Evolutionary conservation across 2,329 filamentous ascomycete species (phyloP).

Genomic region (Aspergillus neoniger): DNA sequence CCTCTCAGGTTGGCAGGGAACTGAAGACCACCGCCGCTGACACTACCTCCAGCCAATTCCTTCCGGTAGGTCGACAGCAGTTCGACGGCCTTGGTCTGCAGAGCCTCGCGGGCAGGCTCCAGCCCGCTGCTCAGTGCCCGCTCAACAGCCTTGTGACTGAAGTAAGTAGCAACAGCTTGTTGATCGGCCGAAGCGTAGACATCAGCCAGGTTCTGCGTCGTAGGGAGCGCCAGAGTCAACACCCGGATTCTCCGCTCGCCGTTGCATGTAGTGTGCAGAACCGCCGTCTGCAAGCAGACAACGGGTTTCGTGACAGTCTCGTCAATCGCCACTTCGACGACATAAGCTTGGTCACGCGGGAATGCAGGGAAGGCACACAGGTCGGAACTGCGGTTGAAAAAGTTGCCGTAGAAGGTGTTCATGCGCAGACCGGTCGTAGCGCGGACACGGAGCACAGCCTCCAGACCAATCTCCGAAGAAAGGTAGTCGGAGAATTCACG

Average conservation of each 20-base stretch:
- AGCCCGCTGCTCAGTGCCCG: slow-evolving; percentile 80
- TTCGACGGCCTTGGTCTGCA: slow-evolving; percentile 90
- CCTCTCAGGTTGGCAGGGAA: slow-evolving; percentile 91
- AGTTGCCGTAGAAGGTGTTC: slow-evolving; percentile 98
- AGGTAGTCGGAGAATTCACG: slow-evolving; percentile 95
- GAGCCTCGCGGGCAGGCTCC: slow-evolving; percentile 84
- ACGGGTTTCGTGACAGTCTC: slow-evolving; percentile 90
- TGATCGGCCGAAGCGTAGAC: slow-evolving; percentile 95
- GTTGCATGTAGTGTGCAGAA: slow-evolving; percentile 96
- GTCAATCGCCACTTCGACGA: slow-evolving; percentile 97
- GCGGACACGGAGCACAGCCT: slow-evolving; percentile 92
- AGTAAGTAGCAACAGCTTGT: slow-evolving; percentile 88
- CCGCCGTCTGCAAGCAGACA: slow-evolving; percentile 89
- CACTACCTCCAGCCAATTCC: slow-evolving; percentile 91
- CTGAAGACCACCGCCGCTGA: slow-evolving; percentile 87
- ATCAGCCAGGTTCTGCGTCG: slow-evolving; percentile 85
- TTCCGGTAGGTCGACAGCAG: slow-evolving; percentile 94
- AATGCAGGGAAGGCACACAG: slow-evolving; percentile 97
- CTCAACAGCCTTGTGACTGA: slow-evolving; percentile 97
- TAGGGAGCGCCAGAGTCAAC: slow-evolving; percentile 88
- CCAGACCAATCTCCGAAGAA: slow-evolving; percentile 93
- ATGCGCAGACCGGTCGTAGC: slow-evolving; percentile 93
- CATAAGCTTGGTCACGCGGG: slow-evolving; percentile 94
- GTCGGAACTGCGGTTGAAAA: slow-evolving; percentile 97
- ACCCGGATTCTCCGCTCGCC: slow-evolving; percentile 94